A percentile compares a stretch with the other conserved stretches of the same genome.
phyloP scores from a whole-genome alignment of 177 flowering plant genomes.

The Vitis hybrid region DNA sequence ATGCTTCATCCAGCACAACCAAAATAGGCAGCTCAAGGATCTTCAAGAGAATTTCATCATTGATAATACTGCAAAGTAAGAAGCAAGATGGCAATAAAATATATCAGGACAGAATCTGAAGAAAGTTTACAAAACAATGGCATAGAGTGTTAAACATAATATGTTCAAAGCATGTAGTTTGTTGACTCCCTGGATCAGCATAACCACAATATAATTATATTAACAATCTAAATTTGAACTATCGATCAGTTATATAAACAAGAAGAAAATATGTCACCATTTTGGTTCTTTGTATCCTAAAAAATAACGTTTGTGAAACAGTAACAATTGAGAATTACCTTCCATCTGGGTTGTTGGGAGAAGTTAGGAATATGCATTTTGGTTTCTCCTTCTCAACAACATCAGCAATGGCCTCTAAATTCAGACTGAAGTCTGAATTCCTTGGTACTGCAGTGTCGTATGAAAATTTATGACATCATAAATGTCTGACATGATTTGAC shows the following conservation, averaged over 20 bases:
- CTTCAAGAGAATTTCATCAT: slow-evolving; percentile 69
- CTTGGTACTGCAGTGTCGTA: slow-evolving; percentile 64
- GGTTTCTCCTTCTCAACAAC: slow-evolving; percentile 82
- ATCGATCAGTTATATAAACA: too few relatives aligned
- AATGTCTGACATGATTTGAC: not conserved
- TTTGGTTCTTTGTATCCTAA: too few relatives aligned
- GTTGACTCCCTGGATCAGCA: too few relatives aligned
- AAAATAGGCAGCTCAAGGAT: slow-evolving; percentile 79
- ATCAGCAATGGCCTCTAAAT: slow-evolving; percentile 63
- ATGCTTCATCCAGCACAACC: slow-evolving; percentile 98
- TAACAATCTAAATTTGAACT: too few relatives aligned
- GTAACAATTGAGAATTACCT: slow-evolving; percentile 45
- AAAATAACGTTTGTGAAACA: not conserved
- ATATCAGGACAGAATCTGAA: not conserved
- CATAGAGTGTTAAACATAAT: too few relatives aligned
- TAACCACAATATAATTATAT: too few relatives aligned
- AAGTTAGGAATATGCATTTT: slow-evolving; percentile 90
- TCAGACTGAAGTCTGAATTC: slow-evolving; percentile 75
- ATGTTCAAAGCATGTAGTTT: too few relatives aligned
- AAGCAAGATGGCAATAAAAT: not conserved
- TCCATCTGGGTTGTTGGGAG: slow-evolving; percentile 99
- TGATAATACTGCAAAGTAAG: slow-evolving; percentile 61
- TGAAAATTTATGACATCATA: not conserved
- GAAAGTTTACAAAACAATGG: slow-evolving; percentile 1
- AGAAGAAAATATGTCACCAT: too few relatives aligned